Percentiles rank a stretch among this genome's conserved stretches.
These are phyloP conservation scores for Ganoderma resinaceum DNA, from an alignment of 1,284 basidiomycete species.

Conservation along the genomic window DNA sequence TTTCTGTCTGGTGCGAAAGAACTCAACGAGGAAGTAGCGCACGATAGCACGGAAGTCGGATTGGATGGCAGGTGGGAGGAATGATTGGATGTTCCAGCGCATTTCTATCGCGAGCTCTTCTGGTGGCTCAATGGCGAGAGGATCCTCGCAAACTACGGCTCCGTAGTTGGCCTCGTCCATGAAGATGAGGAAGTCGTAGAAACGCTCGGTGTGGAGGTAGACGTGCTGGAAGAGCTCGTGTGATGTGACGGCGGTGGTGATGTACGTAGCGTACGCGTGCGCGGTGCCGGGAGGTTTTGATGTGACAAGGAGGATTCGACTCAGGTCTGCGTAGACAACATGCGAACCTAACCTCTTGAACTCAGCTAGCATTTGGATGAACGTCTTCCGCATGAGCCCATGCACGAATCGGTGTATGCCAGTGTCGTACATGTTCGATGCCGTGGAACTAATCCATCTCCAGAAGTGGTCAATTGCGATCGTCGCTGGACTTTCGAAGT, in stretches of 20 bases:
- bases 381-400: slow-evolving; percentile 97
- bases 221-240: slow-evolving; percentile 97
- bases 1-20: slow-evolving; percentile 83
- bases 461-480: slow-evolving; percentile 92
- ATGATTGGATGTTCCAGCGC: slow-evolving; percentile 95
- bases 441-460: slow-evolving; percentile 92
- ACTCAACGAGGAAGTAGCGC: slow-evolving; percentile 87
- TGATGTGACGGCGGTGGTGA: slow-evolving; percentile 91
- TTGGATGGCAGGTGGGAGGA: slow-evolving; percentile 89
- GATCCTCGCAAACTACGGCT: slow-evolving; percentile 87
- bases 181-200: slow-evolving; percentile 95
- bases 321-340: slow-evolving; percentile 96
- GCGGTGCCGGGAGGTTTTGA: slow-evolving; percentile 97
- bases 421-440: slow-evolving; percentile 92
- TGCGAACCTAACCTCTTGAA: slow-evolving; percentile 95
- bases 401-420: slow-evolving; percentile 94
- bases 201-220: slow-evolving; percentile 86
- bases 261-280: slow-evolving; percentile 94
- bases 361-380: slow-evolving; percentile 96
- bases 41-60: slow-evolving; percentile 79
- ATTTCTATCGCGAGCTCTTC: slow-evolving; percentile 81
- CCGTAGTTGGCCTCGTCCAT: slow-evolving; percentile 97
- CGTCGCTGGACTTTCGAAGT: slow-evolving; percentile 68
- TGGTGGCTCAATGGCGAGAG: slow-evolving; percentile 70
- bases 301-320: slow-evolving; percentile 89